A percentile compares a stretch with the other conserved stretches of the same genome.
These are phyloP conservation scores for Barnettozyma pratensis DNA, from an alignment of 805 yeast species.

Conservation along the genomic window DNA sequence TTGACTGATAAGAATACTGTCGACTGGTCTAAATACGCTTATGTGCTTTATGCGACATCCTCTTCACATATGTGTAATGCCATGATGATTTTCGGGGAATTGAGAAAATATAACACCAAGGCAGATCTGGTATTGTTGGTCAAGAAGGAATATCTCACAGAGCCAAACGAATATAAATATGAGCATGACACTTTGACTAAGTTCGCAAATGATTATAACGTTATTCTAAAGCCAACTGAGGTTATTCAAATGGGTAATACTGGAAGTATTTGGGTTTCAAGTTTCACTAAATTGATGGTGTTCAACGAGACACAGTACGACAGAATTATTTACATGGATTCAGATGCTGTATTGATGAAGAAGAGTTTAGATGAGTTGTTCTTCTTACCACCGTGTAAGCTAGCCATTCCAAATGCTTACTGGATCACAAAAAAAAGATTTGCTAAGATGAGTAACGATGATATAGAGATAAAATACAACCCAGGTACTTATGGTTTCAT, in stretches of 20 bases:
- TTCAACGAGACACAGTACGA: constrained; percentile 47
- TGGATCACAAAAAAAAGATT: constrained; percentile 30
- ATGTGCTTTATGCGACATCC: constrained; percentile 58
- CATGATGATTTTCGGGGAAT: constrained; percentile 39
- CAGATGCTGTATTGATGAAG: constrained; percentile 42
- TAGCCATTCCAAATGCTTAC: constrained; percentile 44
- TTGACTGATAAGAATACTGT: constrained; percentile 19
- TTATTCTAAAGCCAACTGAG: constrained; percentile 15
- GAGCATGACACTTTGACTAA: constrained; percentile 9
- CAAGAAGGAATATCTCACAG: constrained; percentile 23
- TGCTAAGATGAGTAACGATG: constrained; percentile 14
- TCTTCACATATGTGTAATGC: constrained; percentile 46
- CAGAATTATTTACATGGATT: constrained; percentile 51
- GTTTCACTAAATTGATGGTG: constrained; percentile 51
- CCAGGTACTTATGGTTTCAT: constrained; percentile 19
- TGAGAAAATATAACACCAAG: constrained; percentile 34
- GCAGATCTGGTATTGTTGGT: constrained; percentile 46
- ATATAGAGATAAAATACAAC: constrained; percentile 15
- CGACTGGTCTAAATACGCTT: constrained; percentile 45
- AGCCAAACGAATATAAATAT: constrained; percentile 11
- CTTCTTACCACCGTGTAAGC: constrained; percentile 40
- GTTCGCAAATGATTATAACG: constrained; percentile 10
- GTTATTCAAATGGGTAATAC: constrained; percentile 14
- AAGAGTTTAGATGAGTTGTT: constrained; percentile 46
- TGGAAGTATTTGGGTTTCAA: constrained; percentile 37